Percentiles rank a stretch among this genome's conserved stretches.
phyloP scores from a whole-genome alignment of 1,139 yeast genomes.

The Blastobotrys illinoisensis region DNA sequence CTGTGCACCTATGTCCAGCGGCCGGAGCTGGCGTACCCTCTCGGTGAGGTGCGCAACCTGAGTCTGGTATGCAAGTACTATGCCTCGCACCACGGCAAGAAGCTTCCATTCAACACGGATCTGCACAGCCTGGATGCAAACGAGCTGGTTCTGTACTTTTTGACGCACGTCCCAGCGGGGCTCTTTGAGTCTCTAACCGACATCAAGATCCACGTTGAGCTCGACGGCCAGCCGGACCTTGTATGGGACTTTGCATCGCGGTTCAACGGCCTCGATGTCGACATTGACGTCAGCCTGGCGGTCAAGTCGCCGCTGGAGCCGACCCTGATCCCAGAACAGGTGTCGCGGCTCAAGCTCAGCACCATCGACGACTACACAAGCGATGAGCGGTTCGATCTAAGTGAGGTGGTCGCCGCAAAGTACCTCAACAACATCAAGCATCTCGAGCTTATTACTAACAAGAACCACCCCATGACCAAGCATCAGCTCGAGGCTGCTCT shows the following conservation, averaged over 20 bases:
- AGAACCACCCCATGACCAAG: constrained; percentile 11
- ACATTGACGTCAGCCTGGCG: neutral
- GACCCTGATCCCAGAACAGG: constrained; percentile 1
- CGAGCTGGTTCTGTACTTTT: neutral
- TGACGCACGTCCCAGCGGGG: neutral
- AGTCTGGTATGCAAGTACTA: neutral
- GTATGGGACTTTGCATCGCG: neutral
- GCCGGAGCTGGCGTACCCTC: neutral
- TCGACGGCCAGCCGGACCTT: neutral
- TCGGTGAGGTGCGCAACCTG: neutral
- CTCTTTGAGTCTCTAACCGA: neutral
- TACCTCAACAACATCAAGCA: constrained; percentile 5
- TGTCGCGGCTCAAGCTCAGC: constrained; percentile 5
- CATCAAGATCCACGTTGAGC: neutral
- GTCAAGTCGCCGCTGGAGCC: constrained; percentile 4
- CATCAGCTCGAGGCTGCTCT: constrained; percentile 8
- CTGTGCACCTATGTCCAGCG: neutral
- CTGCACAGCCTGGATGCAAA: neutral
- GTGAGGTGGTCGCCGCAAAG: constrained; percentile 4
- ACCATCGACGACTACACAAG: constrained; percentile 5
- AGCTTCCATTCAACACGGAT: neutral
- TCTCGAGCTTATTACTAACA: constrained; percentile 7
- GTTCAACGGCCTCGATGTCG: neutral
- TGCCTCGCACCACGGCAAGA: neutral
- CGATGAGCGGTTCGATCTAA: constrained; percentile 9